Base-by-base conservation (phyloP, 1,284 basidiomycete species). In the Hortiboletus rubellus region DNA sequence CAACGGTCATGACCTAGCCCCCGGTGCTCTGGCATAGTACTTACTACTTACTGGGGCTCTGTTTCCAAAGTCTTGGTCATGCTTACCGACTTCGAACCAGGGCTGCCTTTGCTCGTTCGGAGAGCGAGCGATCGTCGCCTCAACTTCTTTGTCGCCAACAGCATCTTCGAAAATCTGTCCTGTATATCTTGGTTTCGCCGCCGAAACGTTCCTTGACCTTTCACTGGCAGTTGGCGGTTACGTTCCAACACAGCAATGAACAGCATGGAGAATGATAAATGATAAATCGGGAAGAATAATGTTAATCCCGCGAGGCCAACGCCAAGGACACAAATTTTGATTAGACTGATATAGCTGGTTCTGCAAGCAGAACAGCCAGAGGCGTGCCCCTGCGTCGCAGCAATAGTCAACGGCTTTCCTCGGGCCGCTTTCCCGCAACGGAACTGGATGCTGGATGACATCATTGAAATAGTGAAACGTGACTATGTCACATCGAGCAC, bases 251-350 rank as follows among this genome's bases (percentile, higher is more conserved):
- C 22, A 22, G 22, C 22, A 22, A 22, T 22, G 22, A 22, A 94
- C 87, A 8, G 88, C 82, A 64, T 86, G 79, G 24, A 94, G 81
- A 8, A 75, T 80, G 77, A 92, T 22, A 22, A 22, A 22, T 22
- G 22, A 94, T 52, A 86, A 73, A 36, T 89, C 78, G 0, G 90
- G 86, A n/a, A 91, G 79, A 4, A 87, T 84, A 50, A 87, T 15
- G 87, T 87, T 50, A 88, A 75, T 30, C 87, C 86, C 24, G 86
- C 81, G 59, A 92, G 83, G 46, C 91, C 91, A 44, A 89, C 85
- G 34, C 90, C 91, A 18, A 92, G 77, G 12, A 91, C 83, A 59
- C 87, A 85, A 40, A 86, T 85, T 54, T 81, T 82, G 67, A 92
- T 86, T 30, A 86, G 84, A 17, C n/a, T 34, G 24, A 31, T 14